Evolutionary conservation across 345 rosid genomes (phyloP), one percentile per base, ranked within the genome.

Genomic region (Aquilaria malaccensis): DNA sequence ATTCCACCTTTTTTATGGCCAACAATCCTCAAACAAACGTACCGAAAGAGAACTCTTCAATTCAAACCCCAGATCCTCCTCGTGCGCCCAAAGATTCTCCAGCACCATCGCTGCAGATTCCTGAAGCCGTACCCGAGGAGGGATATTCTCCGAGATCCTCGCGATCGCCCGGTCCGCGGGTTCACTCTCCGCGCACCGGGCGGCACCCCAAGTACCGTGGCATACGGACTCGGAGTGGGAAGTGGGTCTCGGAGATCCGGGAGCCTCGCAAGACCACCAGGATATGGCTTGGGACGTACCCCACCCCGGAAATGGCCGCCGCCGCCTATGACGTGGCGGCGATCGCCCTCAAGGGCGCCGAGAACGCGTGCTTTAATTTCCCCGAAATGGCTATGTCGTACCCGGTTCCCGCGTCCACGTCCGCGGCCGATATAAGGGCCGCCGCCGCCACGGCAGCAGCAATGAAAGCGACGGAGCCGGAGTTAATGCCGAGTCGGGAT

Each of bases 271-370:
- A 85, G 59, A 72, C 87, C 31, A 85, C 81, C 1, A 73, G 95
- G 7, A 79, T 85, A 12, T 87, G 95, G 95, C 74, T 87, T 0
- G 95, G 95, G 3, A 86, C 93, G 10, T 83, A 83, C 37, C 77
- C 85, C 2, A 82, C 81, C 3, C 81, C 89, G 22, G 91, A 85
- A 67, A 88, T 88, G 95, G 95, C 91, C 2, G 95, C 91, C 1
- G 77, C 91, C 0, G 95, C 95, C 1, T 85, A 87, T 50, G 91
- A 87, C 61, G 91, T 77, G 69, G 91, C 95, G 9, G 89, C 91
- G 4, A 57, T 87, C 5, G 80, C 91, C n/a, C 76, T 87, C 12
- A 87, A 87, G 62, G 95, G 91, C 6, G 68, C 83, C 7, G 80
- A 81, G 43, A 37, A 37, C 43, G 59, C 87, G 7, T 71, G 69